Percentiles rank a stretch among this genome's conserved stretches.
Evolutionary conservation across 345 rosid species (phyloP).

Genomic region (Eutrema yunnanense): DNA sequence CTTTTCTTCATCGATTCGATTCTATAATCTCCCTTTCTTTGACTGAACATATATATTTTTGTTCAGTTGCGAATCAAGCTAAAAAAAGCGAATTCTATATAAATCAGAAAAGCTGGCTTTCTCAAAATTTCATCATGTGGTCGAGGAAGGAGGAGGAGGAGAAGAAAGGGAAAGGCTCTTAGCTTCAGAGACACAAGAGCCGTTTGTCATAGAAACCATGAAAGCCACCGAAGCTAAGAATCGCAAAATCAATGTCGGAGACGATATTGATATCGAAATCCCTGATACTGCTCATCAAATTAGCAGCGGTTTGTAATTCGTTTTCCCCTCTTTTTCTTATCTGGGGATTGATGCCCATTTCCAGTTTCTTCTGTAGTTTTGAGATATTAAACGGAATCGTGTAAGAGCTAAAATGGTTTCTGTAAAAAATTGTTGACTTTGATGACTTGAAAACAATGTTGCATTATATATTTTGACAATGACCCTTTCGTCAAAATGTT

Average conservation of each 20-base stretch:
- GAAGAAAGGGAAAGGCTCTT: conserved; percentile 24
- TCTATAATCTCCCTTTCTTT: not conserved
- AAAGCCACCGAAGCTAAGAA: conserved; percentile 11
- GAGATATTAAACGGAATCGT: not conserved
- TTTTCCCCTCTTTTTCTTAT: not conserved
- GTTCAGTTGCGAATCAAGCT: conserved; percentile 24
- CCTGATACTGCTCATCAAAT: conserved; percentile 85
- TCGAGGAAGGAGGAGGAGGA: conserved; percentile 19
- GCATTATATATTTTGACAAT: not conserved
- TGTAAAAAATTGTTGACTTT: not conserved
- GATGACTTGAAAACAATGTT: not conserved
- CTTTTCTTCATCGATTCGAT: conserved; percentile 23
- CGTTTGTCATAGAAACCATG: conserved; percentile 9
- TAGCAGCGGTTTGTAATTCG: conserved; percentile 48
- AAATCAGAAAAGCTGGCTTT: conserved; percentile 29
- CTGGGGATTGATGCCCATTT: not conserved
- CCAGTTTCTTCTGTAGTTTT: not conserved
- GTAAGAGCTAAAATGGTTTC: not conserved
- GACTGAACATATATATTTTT: not conserved
- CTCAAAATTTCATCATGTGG: conserved; percentile 13
- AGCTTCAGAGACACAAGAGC: conserved; percentile 9
- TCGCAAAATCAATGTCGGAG: conserved; percentile 26
- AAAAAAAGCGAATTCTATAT: not conserved
- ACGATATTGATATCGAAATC: conserved; percentile 29
- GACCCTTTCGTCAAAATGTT: not conserved